These are phyloP conservation scores for Barnettozyma populi DNA, from an alignment of 805 yeast genomes.

Conservation along the genomic window DNA sequence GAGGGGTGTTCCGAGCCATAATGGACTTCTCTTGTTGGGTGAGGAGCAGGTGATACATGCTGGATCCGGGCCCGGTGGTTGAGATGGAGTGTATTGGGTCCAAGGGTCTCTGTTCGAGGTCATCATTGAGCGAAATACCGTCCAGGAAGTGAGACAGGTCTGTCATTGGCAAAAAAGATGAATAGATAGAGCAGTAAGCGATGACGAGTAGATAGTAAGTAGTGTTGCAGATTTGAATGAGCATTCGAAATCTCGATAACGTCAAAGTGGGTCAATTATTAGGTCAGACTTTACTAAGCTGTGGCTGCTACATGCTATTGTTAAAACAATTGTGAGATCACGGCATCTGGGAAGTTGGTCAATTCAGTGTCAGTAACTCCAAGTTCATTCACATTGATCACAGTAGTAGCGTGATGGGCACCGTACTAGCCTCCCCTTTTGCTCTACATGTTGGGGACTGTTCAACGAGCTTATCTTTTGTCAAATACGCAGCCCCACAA, in stretches of 20 bases:
- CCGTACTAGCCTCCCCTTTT: too few species aligned
- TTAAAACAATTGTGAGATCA: not conserved
- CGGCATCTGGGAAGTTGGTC: not conserved
- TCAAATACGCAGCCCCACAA: not conserved
- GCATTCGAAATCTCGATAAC: not conserved
- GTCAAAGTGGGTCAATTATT: not conserved
- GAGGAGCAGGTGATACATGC: slow-evolving; percentile 7
- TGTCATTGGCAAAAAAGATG: not conserved
- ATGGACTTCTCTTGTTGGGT: slow-evolving; percentile 1
- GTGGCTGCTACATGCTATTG: not conserved
- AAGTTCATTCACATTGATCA: too few species aligned
- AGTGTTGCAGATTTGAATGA: not conserved
- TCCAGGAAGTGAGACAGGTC: slow-evolving; percentile 9
- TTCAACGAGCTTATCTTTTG: too few species aligned
- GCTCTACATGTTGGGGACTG: too few species aligned
- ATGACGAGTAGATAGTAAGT: not conserved
- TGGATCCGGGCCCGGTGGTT: not conserved
- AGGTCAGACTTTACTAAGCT: not conserved
- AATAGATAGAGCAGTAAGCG: not conserved
- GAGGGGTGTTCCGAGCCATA: slow-evolving; percentile 1
- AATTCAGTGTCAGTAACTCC: too few species aligned
- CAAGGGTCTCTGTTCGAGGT: not conserved
- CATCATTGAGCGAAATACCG: slow-evolving; percentile 8
- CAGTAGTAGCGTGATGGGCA: too few species aligned
- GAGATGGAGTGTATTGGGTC: not conserved